Evolutionary conservation across 257 asterid species (phyloP), one percentile per base, ranked within the genome.

Genomic region (Nicotiana sylvestris): DNA sequence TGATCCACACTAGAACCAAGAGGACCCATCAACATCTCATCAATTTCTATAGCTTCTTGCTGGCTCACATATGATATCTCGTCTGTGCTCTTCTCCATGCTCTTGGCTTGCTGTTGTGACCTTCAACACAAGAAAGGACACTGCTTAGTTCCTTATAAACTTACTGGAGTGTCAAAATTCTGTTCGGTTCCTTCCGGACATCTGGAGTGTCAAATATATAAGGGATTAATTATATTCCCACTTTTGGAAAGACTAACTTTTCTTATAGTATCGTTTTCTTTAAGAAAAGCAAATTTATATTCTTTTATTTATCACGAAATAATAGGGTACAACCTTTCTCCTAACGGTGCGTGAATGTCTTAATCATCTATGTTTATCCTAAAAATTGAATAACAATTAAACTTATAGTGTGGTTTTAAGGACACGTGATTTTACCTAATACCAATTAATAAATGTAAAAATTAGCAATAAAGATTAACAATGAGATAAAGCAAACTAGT

Each of bases 1-100:
- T 93, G 98, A 90, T 92, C 95, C 55, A 88, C 88, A 87, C 90
- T 90, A 84, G 92, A 93, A 4, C 97, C 95, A 61, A 92, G 87
- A 27, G 94, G 94, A 4, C 97, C 97, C 97, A 92, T 92, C 72
- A 92, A 90, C 82, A 90, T 87, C 39, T 92, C 91, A 85, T 92
- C 95, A 46, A 93, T 85, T 83, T 92, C 95, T 78, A 90, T 89
- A 81, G 98, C 98, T 81, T 93, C 91, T 25, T 88, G 88, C 88
- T 89, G 97, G 84, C 87, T 92, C 64, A 93, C 83, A 86, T 91
- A 93, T 56, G 97, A 91, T 46, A 92, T 35, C 57, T 89, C 81
- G 6, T 82, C 89, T 51, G 86, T 87, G 78, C 87, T 86, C 1
- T 2, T 1, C 33, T 78, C 84, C 74, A 78, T 87, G 62, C 79